Conservation (phyloP, 306 rosid species). For the Gynostemma pentaphyllum region DNA sequence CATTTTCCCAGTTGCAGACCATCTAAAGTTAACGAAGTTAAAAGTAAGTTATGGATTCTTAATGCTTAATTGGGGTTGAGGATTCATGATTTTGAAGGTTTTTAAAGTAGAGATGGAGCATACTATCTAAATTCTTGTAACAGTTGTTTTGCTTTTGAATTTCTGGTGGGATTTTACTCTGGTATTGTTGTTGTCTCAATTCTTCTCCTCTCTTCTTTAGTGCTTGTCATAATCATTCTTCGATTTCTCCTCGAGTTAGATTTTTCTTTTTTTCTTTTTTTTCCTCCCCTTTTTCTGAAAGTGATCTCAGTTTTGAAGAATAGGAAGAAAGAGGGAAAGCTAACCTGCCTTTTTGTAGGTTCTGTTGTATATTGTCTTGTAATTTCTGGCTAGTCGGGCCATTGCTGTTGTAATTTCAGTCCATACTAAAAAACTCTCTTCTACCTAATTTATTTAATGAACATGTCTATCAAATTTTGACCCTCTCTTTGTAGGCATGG, state of each 20-base stretch:
- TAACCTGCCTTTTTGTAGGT: not conserved
- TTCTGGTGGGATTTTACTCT: conserved; percentile 7
- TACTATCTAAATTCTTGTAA: conserved; percentile 35
- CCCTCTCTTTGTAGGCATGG: not conserved
- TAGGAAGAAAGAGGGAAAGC: conserved; percentile 22
- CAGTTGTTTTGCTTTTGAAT: conserved; percentile 26
- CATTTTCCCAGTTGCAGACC: conserved; percentile 86
- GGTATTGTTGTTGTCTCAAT: conserved; percentile 20
- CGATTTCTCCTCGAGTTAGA: conserved; percentile 25
- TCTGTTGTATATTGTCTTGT: conserved; percentile 31
- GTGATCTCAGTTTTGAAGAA: conserved; percentile 24
- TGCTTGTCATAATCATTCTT: conserved; percentile 23
- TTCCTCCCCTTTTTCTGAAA: no score
- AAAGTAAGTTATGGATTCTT: conserved; percentile 26
- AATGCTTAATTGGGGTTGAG: conserved; percentile 29
- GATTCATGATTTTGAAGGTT: conserved; percentile 37
- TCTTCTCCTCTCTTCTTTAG: conserved; percentile 26
- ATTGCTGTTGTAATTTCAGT: conserved; percentile 40
- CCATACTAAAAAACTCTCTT: conserved; percentile 16
- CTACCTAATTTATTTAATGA: conserved; percentile 19
- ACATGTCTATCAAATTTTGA: conserved; percentile 7
- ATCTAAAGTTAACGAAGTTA: conserved; percentile 25
- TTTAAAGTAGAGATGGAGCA: conserved; percentile 38
- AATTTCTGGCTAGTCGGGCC: conserved; percentile 33
- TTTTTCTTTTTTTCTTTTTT: conserved; percentile 14